Conservation (phyloP, 2,329 filamentous ascomycete genomes). For the Malbranchea zuffiana region DNA sequence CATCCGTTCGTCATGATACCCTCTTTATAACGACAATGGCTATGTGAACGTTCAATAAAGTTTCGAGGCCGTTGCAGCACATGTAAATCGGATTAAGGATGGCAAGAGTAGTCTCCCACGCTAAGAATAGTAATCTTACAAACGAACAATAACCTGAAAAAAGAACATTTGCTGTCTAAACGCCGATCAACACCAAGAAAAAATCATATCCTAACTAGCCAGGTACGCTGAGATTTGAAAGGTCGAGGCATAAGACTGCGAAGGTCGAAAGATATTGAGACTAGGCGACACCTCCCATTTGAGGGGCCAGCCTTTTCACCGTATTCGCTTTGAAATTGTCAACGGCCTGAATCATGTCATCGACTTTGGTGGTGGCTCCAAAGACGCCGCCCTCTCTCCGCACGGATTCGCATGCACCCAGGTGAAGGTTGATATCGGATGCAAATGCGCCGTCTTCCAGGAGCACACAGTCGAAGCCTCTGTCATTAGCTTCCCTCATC, state of each 20-base stretch:
- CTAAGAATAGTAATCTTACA: too few relatives aligned
- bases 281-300: conserved; percentile 22
- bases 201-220: too few relatives aligned
- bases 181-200: too few relatives aligned
- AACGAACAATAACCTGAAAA: too few relatives aligned
- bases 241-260: background rate
- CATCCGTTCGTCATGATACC: too few relatives aligned
- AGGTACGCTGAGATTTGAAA: conserved; percentile 8
- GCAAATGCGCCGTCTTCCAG: conserved; percentile 41
- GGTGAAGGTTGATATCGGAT: conserved; percentile 31
- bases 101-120: too few relatives aligned
- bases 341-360: conserved; percentile 32
- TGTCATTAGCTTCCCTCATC: conserved; percentile 46
- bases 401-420: conserved; percentile 34
- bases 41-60: too few relatives aligned
- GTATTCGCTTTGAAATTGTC: conserved; percentile 33
- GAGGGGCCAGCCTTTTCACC: conserved; percentile 35
- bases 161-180: too few relatives aligned
- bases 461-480: conserved; percentile 44
- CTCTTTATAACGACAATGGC: too few relatives aligned
- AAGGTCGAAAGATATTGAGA: background rate
- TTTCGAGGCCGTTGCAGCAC: too few relatives aligned
- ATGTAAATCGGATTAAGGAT: too few relatives aligned
- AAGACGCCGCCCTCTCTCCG: conserved; percentile 40
- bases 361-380: conserved; percentile 29